Evolutionary conservation across 1,139 yeast species (phyloP), one percentile per base, ranked within the genome.

Genomic region (Yamadazyma kanchanaburiensis): DNA sequence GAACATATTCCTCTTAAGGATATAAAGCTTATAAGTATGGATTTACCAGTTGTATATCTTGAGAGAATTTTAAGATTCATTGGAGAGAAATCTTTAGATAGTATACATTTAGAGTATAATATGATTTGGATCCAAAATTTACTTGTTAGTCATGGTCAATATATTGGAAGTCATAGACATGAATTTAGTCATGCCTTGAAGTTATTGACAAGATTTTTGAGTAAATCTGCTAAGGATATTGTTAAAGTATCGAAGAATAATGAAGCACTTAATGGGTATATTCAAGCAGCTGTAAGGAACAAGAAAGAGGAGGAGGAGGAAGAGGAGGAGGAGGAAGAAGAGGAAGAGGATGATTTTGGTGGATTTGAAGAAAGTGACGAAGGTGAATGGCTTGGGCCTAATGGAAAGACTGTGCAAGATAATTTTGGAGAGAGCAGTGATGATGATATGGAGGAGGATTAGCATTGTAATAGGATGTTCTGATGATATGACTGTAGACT

Each of bases 51-150:
- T 1, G 82, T 88, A 1, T 91, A 94, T 48, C 71, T 88, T 24
- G 72, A 78, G 26, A 72, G 81, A 36, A 51, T 91, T 26, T 56
- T 91, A 32, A 62, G 69, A 25, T 88, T 87, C 45, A 70, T 94
- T 42, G 94, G 94, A 1, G 74, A 74, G 20, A 65, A 76, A 32
- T 67, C 86, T 18, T 74, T 75, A 51, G 83, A 80, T n/a, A 80
- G 89, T 8, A 87, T 79, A 15, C 98, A 91, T 53, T 57, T 89
- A 22, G 97, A 94, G 58, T 88, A 79, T 60, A 79, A 81, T 45
- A 58, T 91, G 41, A 46, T 83, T 10, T 91, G 98, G 98, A 70
- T 89, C 25, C 77, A 79, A 44, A 64, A 70, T 13, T 48, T 88
- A 6, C 58, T 91, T 25, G 67, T 80, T 3, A 58, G 71, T 13